These are phyloP conservation scores for Claviceps citrina DNA, from an alignment of 2,329 filamentous ascomycete genomes.

Conservation along the genomic window DNA sequence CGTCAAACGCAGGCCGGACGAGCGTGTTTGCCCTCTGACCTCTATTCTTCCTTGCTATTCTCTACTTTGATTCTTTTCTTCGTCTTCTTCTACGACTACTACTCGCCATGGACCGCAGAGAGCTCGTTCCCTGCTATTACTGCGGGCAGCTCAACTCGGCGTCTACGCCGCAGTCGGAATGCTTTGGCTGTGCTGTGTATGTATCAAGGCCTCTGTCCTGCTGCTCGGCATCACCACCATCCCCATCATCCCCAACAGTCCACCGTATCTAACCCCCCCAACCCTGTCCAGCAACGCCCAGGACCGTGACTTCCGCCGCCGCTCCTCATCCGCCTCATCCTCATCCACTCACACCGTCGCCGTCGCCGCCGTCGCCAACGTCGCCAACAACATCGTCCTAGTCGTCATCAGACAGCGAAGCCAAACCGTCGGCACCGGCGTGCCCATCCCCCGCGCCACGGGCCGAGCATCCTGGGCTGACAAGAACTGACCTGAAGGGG, in stretches of 20 bases:
- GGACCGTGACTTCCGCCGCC: neutral
- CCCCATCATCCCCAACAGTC: no score
- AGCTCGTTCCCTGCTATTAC: constrained; percentile 6
- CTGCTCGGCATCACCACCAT: neutral
- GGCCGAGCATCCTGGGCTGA: no score
- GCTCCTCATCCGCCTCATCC: neutral
- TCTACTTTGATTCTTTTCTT: no score
- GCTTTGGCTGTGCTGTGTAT: constrained; percentile 10
- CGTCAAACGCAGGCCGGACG: no score
- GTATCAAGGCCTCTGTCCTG: neutral
- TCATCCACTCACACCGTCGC: no score
- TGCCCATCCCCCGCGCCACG: neutral
- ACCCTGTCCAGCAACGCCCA: neutral
- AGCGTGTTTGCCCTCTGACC: no score
- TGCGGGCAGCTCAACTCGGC: constrained; percentile 9
- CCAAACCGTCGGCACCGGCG: neutral
- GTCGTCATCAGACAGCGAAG: neutral
- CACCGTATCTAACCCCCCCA: neutral
- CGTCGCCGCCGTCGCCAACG: neutral
- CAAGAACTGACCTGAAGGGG: no score
- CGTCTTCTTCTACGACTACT: neutral
- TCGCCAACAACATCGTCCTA: neutral
- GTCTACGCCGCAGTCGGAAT: constrained; percentile 9
- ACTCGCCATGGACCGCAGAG: neutral
- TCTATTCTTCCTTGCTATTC: neutral